These are phyloP conservation scores for Massariosphaeria phaeospora DNA, from an alignment of 495 filamentous ascomycete genomes.

Conservation along the genomic window DNA sequence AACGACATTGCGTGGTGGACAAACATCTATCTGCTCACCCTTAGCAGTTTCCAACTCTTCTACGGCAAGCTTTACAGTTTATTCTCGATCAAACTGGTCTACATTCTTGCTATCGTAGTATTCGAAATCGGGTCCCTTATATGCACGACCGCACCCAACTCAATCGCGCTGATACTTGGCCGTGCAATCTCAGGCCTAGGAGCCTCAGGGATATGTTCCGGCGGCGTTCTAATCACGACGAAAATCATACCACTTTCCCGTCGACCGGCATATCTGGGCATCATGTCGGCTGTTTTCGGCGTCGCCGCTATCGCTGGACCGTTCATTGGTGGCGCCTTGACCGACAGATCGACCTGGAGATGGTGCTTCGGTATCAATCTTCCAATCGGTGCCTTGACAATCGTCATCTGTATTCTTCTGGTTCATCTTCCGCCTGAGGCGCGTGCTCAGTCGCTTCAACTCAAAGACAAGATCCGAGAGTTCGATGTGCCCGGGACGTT, in stretches of 20 bases:
- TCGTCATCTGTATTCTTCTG: constrained; percentile 52
- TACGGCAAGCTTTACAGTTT: constrained; percentile 2
- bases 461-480: constrained; percentile 48
- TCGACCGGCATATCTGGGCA: neutral
- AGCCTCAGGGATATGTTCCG: constrained; percentile 50
- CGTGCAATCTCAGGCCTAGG: constrained; percentile 32
- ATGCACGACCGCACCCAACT: constrained; percentile 31
- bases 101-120: constrained; percentile 2
- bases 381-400: constrained; percentile 52
- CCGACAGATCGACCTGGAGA: constrained; percentile 57
- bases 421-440: constrained; percentile 48
- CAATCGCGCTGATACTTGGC: constrained; percentile 28
- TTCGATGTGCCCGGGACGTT: constrained; percentile 63
- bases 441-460: neutral
- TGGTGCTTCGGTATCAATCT: constrained; percentile 72
- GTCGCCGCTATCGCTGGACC: constrained; percentile 62
- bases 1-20: constrained; percentile 2
- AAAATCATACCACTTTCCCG: neutral
- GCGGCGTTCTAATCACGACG: constrained; percentile 65
- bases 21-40: constrained; percentile 1
- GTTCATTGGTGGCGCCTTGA: constrained; percentile 62
- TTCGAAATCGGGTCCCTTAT: constrained; percentile 31
- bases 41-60: constrained; percentile 1
- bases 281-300: constrained; percentile 48
- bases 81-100: neutral